Evolutionary conservation across 2,329 filamentous ascomycete genomes (phyloP).

Genomic region (Drechslerella coelobrocha): DNA sequence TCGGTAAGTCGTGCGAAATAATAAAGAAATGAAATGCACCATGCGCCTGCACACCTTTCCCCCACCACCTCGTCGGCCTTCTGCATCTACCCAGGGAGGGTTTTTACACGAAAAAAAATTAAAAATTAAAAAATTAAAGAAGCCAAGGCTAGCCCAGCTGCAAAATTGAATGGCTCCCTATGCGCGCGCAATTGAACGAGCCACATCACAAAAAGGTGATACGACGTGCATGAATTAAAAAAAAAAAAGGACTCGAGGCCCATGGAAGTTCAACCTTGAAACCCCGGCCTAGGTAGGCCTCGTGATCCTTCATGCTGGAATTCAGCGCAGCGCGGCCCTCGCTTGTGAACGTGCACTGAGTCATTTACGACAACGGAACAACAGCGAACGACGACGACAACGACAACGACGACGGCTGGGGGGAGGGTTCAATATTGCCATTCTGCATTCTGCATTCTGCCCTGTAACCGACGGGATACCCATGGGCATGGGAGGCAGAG

Average conservation of each 20-base stretch:
- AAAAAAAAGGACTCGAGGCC: conserved; percentile 10
- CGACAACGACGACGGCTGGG: neutral
- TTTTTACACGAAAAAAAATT: no score
- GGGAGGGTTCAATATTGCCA: no score
- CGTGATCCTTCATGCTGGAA: neutral
- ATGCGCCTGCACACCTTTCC: no score
- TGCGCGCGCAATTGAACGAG: no score
- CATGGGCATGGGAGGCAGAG: no score
- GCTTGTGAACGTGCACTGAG: neutral
- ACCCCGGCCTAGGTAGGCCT: neutral
- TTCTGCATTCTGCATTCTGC: no score
- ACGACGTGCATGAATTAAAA: conserved; percentile 47
- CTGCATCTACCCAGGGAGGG: no score
- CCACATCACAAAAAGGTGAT: conserved; percentile 39
- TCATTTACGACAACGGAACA: neutral
- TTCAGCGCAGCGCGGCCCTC: neutral
- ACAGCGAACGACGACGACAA: neutral
- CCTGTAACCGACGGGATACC: no score
- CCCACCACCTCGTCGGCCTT: no score
- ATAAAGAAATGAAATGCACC: conserved; percentile 42
- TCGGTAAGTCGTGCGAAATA: no score
- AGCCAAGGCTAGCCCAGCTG: conserved; percentile 28
- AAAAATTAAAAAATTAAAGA: no score
- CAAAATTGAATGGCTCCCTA: conserved; percentile 22
- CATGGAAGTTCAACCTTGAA: neutral